phyloP scores from a whole-genome alignment of 371 early-diverging fungal genomes.

The Actinomucor elegans region DNA sequence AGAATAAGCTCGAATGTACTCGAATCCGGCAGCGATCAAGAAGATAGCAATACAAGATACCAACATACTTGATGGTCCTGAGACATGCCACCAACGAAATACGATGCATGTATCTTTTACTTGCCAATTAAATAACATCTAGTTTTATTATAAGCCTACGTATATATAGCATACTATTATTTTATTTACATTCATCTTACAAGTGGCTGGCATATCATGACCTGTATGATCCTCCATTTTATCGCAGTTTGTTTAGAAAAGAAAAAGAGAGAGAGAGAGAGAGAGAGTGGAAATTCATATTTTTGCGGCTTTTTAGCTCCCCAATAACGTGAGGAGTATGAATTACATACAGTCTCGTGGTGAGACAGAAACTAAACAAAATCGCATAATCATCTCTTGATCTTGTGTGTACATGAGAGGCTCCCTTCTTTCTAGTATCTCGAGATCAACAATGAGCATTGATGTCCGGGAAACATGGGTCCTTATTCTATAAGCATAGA shows the following conservation, averaged over 20 bases:
- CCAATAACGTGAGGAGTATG: too few relatives aligned
- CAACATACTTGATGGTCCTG: conserved; percentile 46
- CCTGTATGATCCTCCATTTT: conserved; percentile 22
- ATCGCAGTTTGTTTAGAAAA: not conserved
- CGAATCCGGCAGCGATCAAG: conserved; percentile 62
- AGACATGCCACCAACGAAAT: conserved; percentile 76
- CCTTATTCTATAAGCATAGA: too few relatives aligned
- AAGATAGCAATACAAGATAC: conserved; percentile 61
- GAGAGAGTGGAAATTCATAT: not conserved
- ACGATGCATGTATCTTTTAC: conserved; percentile 75
- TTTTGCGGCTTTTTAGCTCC: too few relatives aligned
- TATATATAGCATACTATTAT: not conserved
- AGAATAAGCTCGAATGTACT: conserved; percentile 54
- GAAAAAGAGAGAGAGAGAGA: not conserved
- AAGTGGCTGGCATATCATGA: conserved; percentile 26
- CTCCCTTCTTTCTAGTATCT: too few relatives aligned
- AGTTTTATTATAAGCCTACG: conserved; percentile 1
- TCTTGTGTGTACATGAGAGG: too few relatives aligned
- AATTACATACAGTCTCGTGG: too few relatives aligned
- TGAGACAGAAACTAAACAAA: too few relatives aligned
- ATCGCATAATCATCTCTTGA: too few relatives aligned
- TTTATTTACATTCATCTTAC: conserved; percentile 33
- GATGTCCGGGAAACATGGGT: too few relatives aligned
- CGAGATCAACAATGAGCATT: too few relatives aligned
- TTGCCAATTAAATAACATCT: conserved; percentile 85